A percentile compares a stretch with the other conserved stretches of the same genome.
phyloP scores from a whole-genome alignment of 2,329 filamentous ascomycete genomes.

The Aspergillus bombycis region DNA sequence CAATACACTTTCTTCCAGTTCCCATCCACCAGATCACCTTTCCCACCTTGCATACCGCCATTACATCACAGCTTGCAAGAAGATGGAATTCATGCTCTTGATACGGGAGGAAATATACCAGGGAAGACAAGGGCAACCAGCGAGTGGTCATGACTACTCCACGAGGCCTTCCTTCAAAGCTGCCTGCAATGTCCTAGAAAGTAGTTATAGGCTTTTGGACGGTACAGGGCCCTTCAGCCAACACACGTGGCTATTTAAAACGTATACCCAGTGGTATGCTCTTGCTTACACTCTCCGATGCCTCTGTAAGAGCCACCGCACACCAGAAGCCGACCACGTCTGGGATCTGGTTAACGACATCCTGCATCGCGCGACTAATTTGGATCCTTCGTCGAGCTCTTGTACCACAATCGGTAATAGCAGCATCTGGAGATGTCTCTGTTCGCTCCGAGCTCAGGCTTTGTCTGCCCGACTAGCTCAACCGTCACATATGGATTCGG shows the following conservation, averaged over 20 bases:
- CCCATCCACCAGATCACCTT: neutral
- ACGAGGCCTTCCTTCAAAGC: neutral
- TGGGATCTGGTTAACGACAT: neutral
- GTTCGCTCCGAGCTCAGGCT: neutral
- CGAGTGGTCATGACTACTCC: no score
- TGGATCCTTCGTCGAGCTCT: neutral
- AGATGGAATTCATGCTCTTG: conserved; percentile 3
- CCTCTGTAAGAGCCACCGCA: neutral
- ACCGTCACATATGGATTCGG: no score
- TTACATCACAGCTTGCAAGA: neutral
- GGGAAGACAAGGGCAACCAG: neutral
- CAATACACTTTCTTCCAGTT: neutral
- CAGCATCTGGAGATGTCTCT: conserved; percentile 2
- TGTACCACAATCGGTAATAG: neutral
- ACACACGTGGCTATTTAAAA: neutral
- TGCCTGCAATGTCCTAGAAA: neutral
- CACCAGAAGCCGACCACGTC: neutral
- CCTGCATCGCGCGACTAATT: neutral
- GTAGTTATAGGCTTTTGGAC: neutral
- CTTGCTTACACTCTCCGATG: conserved; percentile 2
- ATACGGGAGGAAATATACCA: neutral
- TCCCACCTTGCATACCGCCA: neutral
- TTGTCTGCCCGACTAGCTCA: neutral
- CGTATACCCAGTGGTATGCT: conserved; percentile 5
- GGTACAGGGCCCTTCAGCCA: neutral